These are phyloP conservation scores for Begonia loranthoides DNA, from an alignment of 306 rosid genomes.

Conservation along the genomic window DNA sequence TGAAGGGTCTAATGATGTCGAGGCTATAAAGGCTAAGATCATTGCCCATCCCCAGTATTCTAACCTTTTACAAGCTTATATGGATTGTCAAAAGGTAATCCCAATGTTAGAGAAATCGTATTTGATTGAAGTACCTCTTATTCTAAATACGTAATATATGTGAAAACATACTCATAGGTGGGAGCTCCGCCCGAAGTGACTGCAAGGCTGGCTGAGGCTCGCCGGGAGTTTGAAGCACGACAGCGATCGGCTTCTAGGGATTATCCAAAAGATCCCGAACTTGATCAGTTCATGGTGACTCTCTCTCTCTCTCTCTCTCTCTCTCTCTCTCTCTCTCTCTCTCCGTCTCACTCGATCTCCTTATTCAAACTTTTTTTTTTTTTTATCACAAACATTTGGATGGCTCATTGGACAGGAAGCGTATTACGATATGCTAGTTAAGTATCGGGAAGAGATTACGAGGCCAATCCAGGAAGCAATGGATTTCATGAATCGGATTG, in stretches of 20 bases:
- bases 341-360: no score
- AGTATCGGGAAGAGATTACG: slow-evolving; percentile 74
- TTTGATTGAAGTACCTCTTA: no score
- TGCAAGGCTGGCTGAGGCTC: slow-evolving; percentile 57
- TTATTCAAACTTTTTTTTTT: no score
- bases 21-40: slow-evolving; percentile 81
- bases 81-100: slow-evolving; percentile 90
- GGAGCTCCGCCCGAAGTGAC: slow-evolving; percentile 91
- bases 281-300: slow-evolving; percentile 87
- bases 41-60: slow-evolving; percentile 87
- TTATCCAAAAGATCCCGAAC: slow-evolving; percentile 72
- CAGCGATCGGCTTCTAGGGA: slow-evolving; percentile 65
- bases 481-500: slow-evolving; percentile 85
- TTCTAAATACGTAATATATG: not conserved
- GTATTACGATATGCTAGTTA: slow-evolving; percentile 85
- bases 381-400: not conserved
- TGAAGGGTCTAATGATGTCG: slow-evolving; percentile 36
- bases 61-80: slow-evolving; percentile 74
- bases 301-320: no score
- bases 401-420: slow-evolving; percentile 50
- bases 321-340: no score
- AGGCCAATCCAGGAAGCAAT: slow-evolving; percentile 95
- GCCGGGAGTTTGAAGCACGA: slow-evolving; percentile 66
- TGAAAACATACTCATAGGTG: slow-evolving; percentile 17
- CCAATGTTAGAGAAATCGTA: not conserved